Conservation (phyloP, 2,329 filamentous ascomycete genomes). For the Exophiala sideris region DNA sequence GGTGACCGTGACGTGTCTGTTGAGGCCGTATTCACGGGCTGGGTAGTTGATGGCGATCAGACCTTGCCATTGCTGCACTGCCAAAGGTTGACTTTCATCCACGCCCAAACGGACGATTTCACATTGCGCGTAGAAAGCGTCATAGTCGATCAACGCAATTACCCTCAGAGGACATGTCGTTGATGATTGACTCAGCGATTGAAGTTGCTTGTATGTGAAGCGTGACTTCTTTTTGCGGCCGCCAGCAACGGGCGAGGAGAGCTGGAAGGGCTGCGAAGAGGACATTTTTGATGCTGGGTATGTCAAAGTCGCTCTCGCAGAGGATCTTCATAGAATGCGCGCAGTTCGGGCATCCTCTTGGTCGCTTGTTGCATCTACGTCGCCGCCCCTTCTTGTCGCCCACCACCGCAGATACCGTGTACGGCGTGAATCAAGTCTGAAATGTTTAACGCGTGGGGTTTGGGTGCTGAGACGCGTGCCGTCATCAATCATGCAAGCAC, state of each 20-base stretch:
- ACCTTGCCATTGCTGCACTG: constrained; percentile 93
- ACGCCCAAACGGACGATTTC: constrained; percentile 83
- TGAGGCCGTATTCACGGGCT: constrained; percentile 75
- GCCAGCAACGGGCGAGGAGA: constrained; percentile 42
- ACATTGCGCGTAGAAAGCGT: constrained; percentile 97
- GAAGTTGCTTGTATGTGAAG: constrained; percentile 82
- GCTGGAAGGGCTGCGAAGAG: constrained; percentile 46
- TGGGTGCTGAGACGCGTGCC: background rate
- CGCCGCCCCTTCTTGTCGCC: no score
- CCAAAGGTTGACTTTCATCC: constrained; percentile 73
- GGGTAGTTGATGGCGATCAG: constrained; percentile 97
- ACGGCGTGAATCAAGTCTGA: no score
- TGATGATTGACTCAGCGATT: constrained; percentile 68
- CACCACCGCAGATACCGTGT: no score
- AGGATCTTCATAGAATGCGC: no score
- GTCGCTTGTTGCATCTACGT: no score
- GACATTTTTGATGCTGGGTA: constrained; percentile 35
- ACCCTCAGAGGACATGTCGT: constrained; percentile 76
- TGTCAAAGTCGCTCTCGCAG: no score
- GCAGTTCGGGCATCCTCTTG: no score
- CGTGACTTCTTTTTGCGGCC: constrained; percentile 53
- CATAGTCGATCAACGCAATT: constrained; percentile 87
- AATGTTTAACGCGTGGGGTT: background rate
- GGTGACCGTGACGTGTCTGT: constrained; percentile 69
- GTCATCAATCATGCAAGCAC: constrained; percentile 1